A percentile compares a stretch with the other conserved stretches of the same genome.
Evolutionary conservation across 2,329 filamentous ascomycete genomes (phyloP).

Genomic region (Diaporthe aspalathi): DNA sequence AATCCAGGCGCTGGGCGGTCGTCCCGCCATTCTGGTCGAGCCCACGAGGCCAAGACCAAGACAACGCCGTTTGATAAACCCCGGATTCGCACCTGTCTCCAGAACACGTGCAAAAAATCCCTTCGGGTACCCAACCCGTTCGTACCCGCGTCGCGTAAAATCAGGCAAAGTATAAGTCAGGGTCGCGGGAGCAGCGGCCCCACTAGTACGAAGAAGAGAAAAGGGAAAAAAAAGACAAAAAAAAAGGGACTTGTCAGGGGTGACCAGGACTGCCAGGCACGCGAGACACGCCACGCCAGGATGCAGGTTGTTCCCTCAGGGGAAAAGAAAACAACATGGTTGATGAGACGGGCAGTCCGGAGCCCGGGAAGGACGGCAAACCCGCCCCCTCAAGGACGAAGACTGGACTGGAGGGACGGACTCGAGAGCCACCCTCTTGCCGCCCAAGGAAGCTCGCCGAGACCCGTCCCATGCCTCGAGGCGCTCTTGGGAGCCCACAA

Average conservation of each 20-base stretch:
- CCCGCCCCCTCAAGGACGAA: background rate
- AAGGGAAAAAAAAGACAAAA: no score
- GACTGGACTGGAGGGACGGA: background rate
- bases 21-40: background rate
- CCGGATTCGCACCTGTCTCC: slow-evolving; percentile 2
- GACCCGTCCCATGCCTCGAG: slow-evolving; percentile 1
- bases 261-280: background rate
- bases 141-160: background rate
- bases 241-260: background rate
- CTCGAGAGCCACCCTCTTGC: background rate
- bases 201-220: background rate
- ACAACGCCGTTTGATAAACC: background rate
- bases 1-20: background rate
- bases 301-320: background rate
- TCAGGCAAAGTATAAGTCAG: background rate
- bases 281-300: no score
- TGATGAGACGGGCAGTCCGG: background rate
- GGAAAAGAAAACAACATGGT: background rate
- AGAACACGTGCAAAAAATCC: no score
- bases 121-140: background rate
- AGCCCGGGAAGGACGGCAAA: slow-evolving; percentile 18
- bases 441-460: slow-evolving; percentile 19
- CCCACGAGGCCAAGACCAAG: background rate
- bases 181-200: background rate
- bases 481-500: slow-evolving; percentile 1